Conservation (phyloP, 768 basidiomycete genomes). For the Lactarius tabidus region DNA sequence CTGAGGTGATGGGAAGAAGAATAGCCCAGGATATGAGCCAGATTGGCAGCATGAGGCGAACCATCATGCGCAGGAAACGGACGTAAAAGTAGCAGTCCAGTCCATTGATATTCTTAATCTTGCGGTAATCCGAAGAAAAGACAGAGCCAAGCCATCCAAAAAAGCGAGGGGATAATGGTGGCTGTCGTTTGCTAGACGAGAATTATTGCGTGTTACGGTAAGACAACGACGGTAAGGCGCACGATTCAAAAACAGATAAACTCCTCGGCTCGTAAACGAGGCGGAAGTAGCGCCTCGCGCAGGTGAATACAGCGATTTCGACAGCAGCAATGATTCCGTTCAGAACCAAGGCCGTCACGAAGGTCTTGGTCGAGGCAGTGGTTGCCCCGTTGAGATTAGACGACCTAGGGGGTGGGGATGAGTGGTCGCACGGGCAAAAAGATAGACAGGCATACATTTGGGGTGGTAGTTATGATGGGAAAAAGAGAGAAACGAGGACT, state of each 20-base stretch:
- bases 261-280: constrained; percentile 87
- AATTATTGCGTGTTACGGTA: not conserved
- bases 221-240: constrained; percentile 27
- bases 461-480: not conserved
- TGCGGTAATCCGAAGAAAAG: constrained; percentile 55
- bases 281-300: constrained; percentile 81
- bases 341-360: constrained; percentile 81
- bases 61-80: constrained; percentile 83
- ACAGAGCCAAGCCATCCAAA: constrained; percentile 68
- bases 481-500: not conserved
- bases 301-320: constrained; percentile 74
- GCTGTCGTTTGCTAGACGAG: constrained; percentile 50
- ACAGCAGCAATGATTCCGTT: constrained; percentile 69
- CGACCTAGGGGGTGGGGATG: constrained; percentile 36
- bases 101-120: constrained; percentile 67
- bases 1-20: constrained; percentile 70
- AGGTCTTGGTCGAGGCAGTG: constrained; percentile 69
- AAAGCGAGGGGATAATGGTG: constrained; percentile 45
- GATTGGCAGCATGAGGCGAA: constrained; percentile 78
- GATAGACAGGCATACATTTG: constrained; percentile 12
- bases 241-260: constrained; percentile 48
- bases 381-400: constrained; percentile 40
- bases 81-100: constrained; percentile 93
- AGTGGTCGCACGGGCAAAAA: not conserved
- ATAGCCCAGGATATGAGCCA: constrained; percentile 88